phyloP scores from a whole-genome alignment of 192 early-diverging fungal genomes.

The Phycomyces blakesleeanus region DNA sequence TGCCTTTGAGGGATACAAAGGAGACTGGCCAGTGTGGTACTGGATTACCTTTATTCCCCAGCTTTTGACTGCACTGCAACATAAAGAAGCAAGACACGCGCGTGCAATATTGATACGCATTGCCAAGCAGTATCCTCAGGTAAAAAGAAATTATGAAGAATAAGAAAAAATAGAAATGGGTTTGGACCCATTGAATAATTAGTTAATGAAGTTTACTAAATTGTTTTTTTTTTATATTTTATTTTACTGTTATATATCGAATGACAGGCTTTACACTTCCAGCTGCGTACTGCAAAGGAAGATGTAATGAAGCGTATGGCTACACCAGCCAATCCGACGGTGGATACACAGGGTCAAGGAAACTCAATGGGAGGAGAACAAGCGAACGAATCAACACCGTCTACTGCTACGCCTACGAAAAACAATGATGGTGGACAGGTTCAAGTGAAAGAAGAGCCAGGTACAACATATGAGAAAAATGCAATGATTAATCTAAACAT shows the following conservation, averaged over 20 bases:
- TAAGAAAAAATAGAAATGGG: neutral
- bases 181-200: neutral
- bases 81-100: slow-evolving; percentile 80
- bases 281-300: slow-evolving; percentile 88
- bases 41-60: slow-evolving; percentile 99
- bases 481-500: too few species aligned
- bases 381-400: neutral
- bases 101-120: slow-evolving; percentile 85
- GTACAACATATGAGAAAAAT: neutral
- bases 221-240: slow-evolving; percentile 14
- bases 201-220: slow-evolving; percentile 3
- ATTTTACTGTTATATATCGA: neutral
- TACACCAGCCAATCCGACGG: slow-evolving; percentile 16
- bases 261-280: slow-evolving; percentile 82
- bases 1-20: slow-evolving; percentile 86
- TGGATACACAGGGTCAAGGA: neutral
- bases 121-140: slow-evolving; percentile 91
- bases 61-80: slow-evolving; percentile 72
- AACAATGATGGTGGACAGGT: neutral
- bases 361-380: neutral
- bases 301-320: slow-evolving; percentile 65
- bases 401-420: slow-evolving; percentile 5
- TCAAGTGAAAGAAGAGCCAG: neutral
- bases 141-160: slow-evolving; percentile 26
- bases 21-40: slow-evolving; percentile 91